Evolutionary conservation across 139 green algal species (phyloP), one percentile per base, ranked within the genome.

Genomic region (Tetraselmis chui): DNA sequence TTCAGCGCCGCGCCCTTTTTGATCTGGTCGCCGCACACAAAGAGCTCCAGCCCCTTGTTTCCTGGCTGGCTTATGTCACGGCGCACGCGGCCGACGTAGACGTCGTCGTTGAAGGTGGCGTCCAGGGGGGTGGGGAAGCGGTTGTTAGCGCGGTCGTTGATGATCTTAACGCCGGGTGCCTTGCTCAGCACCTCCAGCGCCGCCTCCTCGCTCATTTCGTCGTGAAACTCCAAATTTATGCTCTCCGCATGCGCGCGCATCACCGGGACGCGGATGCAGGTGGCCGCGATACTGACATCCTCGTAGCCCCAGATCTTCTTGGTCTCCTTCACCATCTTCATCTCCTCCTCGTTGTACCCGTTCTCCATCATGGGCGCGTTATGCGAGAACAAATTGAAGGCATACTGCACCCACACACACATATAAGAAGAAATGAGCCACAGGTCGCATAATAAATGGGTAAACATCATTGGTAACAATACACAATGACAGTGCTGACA

Each of bases 341-440:
- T 93, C 89, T 99, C 97, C 91, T 99, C 97, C 90, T 99, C 97
- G 84, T 99, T 99, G 93, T 99, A 99, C 23, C 96, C 96, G 81
- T 95, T 94, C 30, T 91, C 91, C 76, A 89, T 87, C 89, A 99
- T 95, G 28, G 86, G 83, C 29, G 92, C 93, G 94, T 99, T 99
- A 92, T 99, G 97, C 80, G 86, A 94, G 88, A 99, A 99, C 30
- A 99, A 88, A 89, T 99, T 99, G 92, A 99, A 99, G 1, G 97
- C 97, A 84, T 99, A 99, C 94, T 99, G 91, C n/a, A n/a, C n/a
- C n/a, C n/a, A n/a, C n/a, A n/a, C n/a, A n/a, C n/a, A n/a, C n/a
- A n/a, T n/a, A n/a, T n/a, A n/a, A n/a, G n/a, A n/a, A n/a, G n/a
- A n/a, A n/a, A n/a, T n/a, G n/a, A n/a, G n/a, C n/a, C n/a, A n/a